A percentile compares a stretch with the other conserved stretches of the same genome.
These are phyloP conservation scores for Fusarium lateritium DNA, from an alignment of 2,329 filamentous ascomycete species.

Conservation along the genomic window DNA sequence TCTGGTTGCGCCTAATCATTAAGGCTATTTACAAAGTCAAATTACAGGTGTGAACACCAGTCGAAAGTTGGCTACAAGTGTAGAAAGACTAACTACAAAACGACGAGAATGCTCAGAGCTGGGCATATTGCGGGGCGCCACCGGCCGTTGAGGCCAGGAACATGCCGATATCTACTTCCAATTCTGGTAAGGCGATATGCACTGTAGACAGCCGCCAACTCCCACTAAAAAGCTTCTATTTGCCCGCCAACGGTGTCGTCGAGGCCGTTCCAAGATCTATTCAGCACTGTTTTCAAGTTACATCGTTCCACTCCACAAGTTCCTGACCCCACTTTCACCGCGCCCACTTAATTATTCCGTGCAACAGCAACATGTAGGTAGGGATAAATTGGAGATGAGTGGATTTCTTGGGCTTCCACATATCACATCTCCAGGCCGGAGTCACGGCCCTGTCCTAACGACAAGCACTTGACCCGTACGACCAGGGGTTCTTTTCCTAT, in stretches of 20 bases:
- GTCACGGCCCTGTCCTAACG: conserved; percentile 39
- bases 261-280: neutral
- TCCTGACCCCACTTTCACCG: conserved; percentile 37
- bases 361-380: conserved; percentile 13
- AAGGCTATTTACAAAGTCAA: conserved; percentile 31
- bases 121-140: conserved; percentile 35
- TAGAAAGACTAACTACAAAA: neutral
- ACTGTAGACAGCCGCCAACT: conserved; percentile 27
- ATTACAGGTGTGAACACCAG: neutral
- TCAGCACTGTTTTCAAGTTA: conserved; percentile 42
- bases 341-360: conserved; percentile 40
- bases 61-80: neutral
- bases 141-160: conserved; percentile 35
- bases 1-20: conserved; percentile 17
- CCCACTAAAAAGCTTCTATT: conserved; percentile 6
- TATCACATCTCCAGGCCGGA: conserved; percentile 43
- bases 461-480: conserved; percentile 33
- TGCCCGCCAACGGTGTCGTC: neutral
- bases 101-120: conserved; percentile 1
- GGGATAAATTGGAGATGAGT: conserved; percentile 35
- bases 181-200: conserved; percentile 21
- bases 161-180: conserved; percentile 30
- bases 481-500: conserved; percentile 34
- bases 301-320: conserved; percentile 48
- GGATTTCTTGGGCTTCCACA: conserved; percentile 31